A percentile compares a stretch with the other conserved stretches of the same genome.
Evolutionary conservation across 2,329 filamentous ascomycete species (phyloP).

Genomic region (Hypoxylon sp.): DNA sequence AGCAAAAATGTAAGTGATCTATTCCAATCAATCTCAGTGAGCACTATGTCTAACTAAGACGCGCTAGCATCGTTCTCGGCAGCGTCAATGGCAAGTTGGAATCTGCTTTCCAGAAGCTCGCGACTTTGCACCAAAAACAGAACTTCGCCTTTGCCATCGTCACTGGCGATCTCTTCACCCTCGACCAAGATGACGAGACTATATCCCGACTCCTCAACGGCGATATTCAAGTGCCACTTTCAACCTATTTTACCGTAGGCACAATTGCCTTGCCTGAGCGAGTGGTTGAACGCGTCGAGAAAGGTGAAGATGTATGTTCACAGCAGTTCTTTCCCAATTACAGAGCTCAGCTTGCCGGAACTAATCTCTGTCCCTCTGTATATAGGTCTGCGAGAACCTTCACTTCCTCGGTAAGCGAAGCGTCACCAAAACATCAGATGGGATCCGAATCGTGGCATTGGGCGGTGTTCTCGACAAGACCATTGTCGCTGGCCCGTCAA

Average conservation of each 20-base stretch:
- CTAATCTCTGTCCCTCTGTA: conserved; percentile 2
- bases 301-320: conserved; percentile 69
- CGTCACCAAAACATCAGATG: conserved; percentile 89
- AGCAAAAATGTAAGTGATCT: conserved; percentile 63
- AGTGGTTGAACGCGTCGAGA: conserved; percentile 80
- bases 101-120: conserved; percentile 83
- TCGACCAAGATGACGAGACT: conserved; percentile 69
- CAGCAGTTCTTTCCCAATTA: neutral
- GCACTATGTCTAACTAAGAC: conserved; percentile 28
- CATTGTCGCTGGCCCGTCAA: conserved; percentile 73
- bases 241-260: conserved; percentile 92
- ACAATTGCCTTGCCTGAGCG: conserved; percentile 77
- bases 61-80: conserved; percentile 81
- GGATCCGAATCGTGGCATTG: conserved; percentile 87
- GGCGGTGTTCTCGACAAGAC: conserved; percentile 79
- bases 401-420: conserved; percentile 91
- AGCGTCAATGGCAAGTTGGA: conserved; percentile 84
- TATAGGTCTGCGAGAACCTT: conserved; percentile 85
- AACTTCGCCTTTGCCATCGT: conserved; percentile 88
- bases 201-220: conserved; percentile 78
- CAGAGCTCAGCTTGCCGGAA: neutral
- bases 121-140: conserved; percentile 87
- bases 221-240: conserved; percentile 80
- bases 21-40: neutral
- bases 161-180: conserved; percentile 84